These are phyloP conservation scores for Capsicum baccatum DNA, from an alignment of 257 asterid species.

Conservation along the genomic window DNA sequence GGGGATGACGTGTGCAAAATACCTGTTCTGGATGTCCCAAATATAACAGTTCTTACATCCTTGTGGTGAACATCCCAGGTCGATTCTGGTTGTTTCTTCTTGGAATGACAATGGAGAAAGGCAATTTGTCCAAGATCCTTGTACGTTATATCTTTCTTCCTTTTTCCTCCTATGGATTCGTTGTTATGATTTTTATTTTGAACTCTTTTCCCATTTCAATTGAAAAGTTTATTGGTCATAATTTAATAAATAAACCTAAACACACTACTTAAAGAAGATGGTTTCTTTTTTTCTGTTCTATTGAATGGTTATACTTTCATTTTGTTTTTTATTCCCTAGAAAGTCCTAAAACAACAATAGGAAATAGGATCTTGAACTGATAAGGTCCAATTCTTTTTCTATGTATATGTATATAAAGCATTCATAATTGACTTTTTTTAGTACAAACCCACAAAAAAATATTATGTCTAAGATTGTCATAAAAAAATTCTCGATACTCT, in stretches of 20 bases:
- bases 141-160: conserved; percentile 54
- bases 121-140: conserved; percentile 92
- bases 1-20: conserved; percentile 1
- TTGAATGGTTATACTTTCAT: conserved; percentile 7
- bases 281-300: not conserved
- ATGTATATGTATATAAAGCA: not conserved
- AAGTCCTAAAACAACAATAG: not conserved
- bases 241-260: not conserved
- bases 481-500: not conserved
- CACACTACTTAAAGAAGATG: not conserved
- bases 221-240: not conserved
- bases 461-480: not conserved
- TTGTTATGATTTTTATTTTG: conserved; percentile 1
- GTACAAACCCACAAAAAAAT: not conserved
- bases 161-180: not conserved
- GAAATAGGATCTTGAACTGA: not conserved
- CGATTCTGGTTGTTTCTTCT: conserved; percentile 95
- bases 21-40: conserved; percentile 14
- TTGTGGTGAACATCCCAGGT: conserved; percentile 51
- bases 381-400: not conserved
- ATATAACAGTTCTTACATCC: not conserved
- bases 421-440: not conserved
- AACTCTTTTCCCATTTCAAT: conserved; percentile 16
- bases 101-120: conserved; percentile 99
- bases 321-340: not conserved